phyloP scores from a whole-genome alignment of 805 yeast genomes.

The Wickerhamia fluorescens region DNA sequence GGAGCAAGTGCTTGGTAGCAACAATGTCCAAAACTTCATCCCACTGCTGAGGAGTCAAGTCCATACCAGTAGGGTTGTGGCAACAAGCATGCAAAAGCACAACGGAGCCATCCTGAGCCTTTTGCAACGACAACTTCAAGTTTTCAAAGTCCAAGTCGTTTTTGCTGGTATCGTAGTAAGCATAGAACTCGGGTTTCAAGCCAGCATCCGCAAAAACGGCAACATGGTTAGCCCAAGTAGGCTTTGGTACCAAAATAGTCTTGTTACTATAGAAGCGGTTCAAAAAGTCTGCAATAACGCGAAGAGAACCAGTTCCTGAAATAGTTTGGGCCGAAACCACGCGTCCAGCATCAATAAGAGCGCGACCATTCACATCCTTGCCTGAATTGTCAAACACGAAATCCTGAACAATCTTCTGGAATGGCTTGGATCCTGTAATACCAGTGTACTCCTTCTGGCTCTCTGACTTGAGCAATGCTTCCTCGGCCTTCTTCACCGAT shows the following conservation, averaged over 20 bases:
- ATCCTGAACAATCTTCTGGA: conserved; percentile 57
- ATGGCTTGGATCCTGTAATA: conserved; percentile 70
- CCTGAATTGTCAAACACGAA: conserved; percentile 60
- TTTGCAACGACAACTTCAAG: conserved; percentile 50
- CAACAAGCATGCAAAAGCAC: conserved; percentile 90
- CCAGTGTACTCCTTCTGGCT: conserved; percentile 81
- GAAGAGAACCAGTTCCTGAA: conserved; percentile 92
- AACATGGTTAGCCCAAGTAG: conserved; percentile 92
- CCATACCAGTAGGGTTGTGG: conserved; percentile 96
- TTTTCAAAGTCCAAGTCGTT: conserved; percentile 62
- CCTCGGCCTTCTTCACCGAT: conserved; percentile 61
- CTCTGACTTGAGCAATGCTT: conserved; percentile 38
- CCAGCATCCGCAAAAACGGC: conserved; percentile 76
- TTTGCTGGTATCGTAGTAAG: conserved; percentile 59
- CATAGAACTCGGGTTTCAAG: conserved; percentile 51
- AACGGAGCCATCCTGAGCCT: conserved; percentile 51
- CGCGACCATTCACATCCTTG: conserved; percentile 47
- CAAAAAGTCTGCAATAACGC: conserved; percentile 77
- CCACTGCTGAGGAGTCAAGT: conserved; percentile 81
- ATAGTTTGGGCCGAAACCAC: conserved; percentile 82
- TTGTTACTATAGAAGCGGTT: conserved; percentile 48
- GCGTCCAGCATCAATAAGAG: conserved; percentile 52
- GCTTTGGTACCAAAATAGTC: conserved; percentile 69
- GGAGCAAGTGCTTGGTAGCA: conserved; percentile 54
- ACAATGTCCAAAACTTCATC: conserved; percentile 59